Percentiles rank a stretch among this genome's conserved stretches.
phyloP scores from a whole-genome alignment of 495 filamentous ascomycete genomes.

The Penicillium samsonianum region DNA sequence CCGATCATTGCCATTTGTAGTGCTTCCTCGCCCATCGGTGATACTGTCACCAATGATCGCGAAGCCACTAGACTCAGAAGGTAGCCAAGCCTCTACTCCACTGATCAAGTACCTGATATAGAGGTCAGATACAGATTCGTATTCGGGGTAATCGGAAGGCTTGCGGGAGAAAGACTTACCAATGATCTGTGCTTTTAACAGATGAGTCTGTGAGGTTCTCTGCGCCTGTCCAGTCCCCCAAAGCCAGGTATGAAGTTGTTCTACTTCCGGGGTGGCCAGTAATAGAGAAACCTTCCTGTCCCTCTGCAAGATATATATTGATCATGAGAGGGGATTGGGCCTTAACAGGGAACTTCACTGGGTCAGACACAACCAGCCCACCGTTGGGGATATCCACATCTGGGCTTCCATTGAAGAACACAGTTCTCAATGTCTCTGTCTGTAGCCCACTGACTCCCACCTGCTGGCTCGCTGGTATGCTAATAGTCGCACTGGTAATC shows the following conservation, averaged over 20 bases:
- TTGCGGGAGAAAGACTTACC: constrained; percentile 19
- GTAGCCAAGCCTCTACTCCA: constrained; percentile 59
- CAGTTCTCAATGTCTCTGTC: constrained; percentile 43
- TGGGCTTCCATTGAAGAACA: constrained; percentile 47
- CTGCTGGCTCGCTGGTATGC: constrained; percentile 49
- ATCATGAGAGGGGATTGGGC: constrained; percentile 55
- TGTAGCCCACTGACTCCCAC: constrained; percentile 46
- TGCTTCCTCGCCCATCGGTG: constrained; percentile 68
- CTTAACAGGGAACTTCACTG: constrained; percentile 55
- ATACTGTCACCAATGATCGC: constrained; percentile 73
- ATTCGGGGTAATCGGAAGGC: background rate
- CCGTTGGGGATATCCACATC: constrained; percentile 58
- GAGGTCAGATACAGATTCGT: background rate
- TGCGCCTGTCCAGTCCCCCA: constrained; percentile 55
- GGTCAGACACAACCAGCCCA: constrained; percentile 62
- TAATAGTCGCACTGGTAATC: constrained; percentile 60
- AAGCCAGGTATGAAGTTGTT: constrained; percentile 59
- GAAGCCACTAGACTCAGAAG: constrained; percentile 46
- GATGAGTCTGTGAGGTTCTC: constrained; percentile 45
- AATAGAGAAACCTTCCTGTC: constrained; percentile 58
- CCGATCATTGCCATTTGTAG: constrained; percentile 65
- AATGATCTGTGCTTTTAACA: constrained; percentile 29
- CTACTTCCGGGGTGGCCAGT: constrained; percentile 69
- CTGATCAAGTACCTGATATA: constrained; percentile 58
- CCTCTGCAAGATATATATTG: constrained; percentile 57